phyloP scores from a whole-genome alignment of 192 early-diverging fungal genomes.

The Coemansia sp. region DNA sequence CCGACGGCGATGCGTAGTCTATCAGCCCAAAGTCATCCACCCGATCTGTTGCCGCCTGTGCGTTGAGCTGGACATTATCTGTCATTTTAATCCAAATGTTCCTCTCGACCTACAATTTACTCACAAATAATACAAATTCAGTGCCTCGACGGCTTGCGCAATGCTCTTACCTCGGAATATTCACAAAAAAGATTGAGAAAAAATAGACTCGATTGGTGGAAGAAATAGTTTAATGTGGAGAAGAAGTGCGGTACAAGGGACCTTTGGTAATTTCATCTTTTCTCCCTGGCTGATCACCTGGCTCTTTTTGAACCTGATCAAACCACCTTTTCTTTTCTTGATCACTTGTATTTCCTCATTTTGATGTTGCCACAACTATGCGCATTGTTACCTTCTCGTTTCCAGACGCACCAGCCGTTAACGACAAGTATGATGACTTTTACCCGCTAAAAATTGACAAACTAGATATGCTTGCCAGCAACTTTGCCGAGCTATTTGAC shows the following conservation, averaged over 20 bases:
- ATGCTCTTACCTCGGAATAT: too few species aligned
- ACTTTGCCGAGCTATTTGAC: background rate
- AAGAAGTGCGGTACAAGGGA: too few species aligned
- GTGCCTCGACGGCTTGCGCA: background rate
- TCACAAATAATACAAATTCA: background rate
- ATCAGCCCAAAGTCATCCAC: slow-evolving; percentile 47
- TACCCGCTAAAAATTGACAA: background rate
- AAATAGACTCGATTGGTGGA: too few species aligned
- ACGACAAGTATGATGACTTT: background rate
- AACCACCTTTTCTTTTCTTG: background rate
- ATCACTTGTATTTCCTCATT: background rate
- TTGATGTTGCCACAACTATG: background rate
- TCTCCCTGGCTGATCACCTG: too few species aligned
- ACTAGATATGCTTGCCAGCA: background rate
- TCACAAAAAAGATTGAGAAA: too few species aligned
- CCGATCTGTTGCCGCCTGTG: background rate
- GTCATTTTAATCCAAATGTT: background rate
- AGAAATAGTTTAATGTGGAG: too few species aligned
- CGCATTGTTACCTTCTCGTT: background rate
- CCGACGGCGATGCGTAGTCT: slow-evolving; percentile 43
- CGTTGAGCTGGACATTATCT: background rate
- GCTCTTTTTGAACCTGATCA: too few species aligned
- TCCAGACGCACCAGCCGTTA: background rate
- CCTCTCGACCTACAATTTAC: background rate
- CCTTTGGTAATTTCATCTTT: too few species aligned